A percentile compares a stretch with the other conserved stretches of the same genome.
These are phyloP conservation scores for Ganoderma sinense DNA, from an alignment of 1,284 basidiomycete species.

Conservation along the genomic window DNA sequence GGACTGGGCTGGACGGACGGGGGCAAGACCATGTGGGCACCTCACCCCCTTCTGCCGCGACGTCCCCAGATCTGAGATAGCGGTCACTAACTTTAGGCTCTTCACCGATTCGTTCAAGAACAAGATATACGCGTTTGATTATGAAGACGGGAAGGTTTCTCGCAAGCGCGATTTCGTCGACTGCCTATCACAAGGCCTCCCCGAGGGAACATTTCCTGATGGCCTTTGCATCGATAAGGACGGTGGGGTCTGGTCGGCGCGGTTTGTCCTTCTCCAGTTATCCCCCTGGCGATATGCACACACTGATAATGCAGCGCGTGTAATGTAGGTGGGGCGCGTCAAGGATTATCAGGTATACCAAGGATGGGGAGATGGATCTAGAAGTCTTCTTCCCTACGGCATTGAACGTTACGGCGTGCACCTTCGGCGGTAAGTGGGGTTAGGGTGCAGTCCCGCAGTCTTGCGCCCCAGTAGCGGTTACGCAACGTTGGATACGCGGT, in stretches of 20 bases:
- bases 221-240: constrained; percentile 71
- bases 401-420: constrained; percentile 69
- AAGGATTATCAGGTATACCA: constrained; percentile 60
- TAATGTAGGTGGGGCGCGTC: constrained; percentile 66
- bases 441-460: background rate
- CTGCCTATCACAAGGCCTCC: constrained; percentile 58
- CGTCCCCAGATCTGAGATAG: constrained; percentile 26
- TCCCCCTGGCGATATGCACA: constrained; percentile 10
- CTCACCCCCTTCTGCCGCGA: constrained; percentile 21
- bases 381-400: constrained; percentile 66
- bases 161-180: constrained; percentile 66
- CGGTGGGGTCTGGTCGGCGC: constrained; percentile 73
- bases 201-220: constrained; percentile 61
- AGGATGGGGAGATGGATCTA: constrained; percentile 58
- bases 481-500: background rate
- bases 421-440: constrained; percentile 63
- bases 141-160: constrained; percentile 59
- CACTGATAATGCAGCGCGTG: constrained; percentile 23
- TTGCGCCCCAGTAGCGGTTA: background rate
- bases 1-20: constrained; percentile 71
- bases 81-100: constrained; percentile 51
- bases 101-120: constrained; percentile 73
- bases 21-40: constrained; percentile 61
- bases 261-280: constrained; percentile 47
- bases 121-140: constrained; percentile 73